Percentiles rank a stretch among this genome's conserved stretches.
Conservation (phyloP, 768 basidiomycete species). For the Phylloporus sp. region DNA sequence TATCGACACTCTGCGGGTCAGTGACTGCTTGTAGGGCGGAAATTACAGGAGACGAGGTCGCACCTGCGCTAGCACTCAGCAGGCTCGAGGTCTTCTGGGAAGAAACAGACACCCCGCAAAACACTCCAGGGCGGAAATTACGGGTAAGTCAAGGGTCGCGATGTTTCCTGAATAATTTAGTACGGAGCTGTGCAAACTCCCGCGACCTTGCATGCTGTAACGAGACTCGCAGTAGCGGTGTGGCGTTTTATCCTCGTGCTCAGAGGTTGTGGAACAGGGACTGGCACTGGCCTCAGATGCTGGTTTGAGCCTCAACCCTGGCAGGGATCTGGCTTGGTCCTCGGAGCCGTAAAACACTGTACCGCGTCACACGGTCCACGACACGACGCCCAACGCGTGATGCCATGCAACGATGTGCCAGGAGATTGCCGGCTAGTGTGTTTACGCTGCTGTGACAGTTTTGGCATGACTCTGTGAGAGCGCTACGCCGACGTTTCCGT, state of each 20-base stretch:
- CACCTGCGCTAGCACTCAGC: not conserved
- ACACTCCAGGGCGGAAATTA: constrained; percentile 23
- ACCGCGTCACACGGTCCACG: constrained; percentile 3
- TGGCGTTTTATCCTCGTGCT: constrained; percentile 12
- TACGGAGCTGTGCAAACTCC: not conserved
- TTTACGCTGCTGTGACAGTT: constrained; percentile 7
- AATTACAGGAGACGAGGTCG: constrained; percentile 6
- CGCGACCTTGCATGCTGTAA: constrained; percentile 1
- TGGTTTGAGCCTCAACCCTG: constrained; percentile 3
- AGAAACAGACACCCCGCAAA: constrained; percentile 1
- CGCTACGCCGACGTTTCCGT: not conserved
- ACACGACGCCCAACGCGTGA: constrained; percentile 11
- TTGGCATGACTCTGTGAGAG: not conserved
- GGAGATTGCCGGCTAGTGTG: constrained; percentile 4
- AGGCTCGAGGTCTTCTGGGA: constrained; percentile 5
- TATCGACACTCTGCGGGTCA: not conserved
- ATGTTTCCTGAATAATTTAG: constrained; percentile 3
- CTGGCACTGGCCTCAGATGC: constrained; percentile 5
- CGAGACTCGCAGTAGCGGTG: constrained; percentile 17
- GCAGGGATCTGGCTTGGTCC: constrained; percentile 13
- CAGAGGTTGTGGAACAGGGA: constrained; percentile 3
- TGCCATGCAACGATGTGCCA: constrained; percentile 10
- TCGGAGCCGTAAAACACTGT: constrained; percentile 22
- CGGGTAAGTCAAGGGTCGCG: constrained; percentile 11
- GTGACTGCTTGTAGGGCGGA: not conserved